Evolutionary conservation across 306 rosid species (phyloP), one percentile per base, ranked within the genome.

Genomic region (Psophocarpus tetragonolobus): DNA sequence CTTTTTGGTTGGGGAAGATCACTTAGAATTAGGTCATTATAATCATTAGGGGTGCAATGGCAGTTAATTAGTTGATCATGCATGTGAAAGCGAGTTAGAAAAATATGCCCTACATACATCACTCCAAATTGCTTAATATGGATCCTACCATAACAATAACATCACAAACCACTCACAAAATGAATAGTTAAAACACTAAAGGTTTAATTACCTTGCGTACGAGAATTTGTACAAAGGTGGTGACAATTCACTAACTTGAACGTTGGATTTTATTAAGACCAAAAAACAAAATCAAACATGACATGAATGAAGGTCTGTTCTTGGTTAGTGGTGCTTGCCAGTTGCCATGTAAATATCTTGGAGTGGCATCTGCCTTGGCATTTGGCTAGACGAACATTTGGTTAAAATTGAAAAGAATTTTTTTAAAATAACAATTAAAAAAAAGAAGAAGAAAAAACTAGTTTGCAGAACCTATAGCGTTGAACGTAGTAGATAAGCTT

Each of bases 401-500:
- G 74, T 58, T 75, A 17, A 61, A 85, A 77, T 81, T 27, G 27
- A 77, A 60, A 77, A 47, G 0, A 54, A 56, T 42, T 21, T 53
- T 42, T 15, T 15, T 2, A 4, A 17, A 48, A 12, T 5, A n/a
- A n/a, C n/a, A n/a, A n/a, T n/a, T n/a, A n/a, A n/a, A n/a, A 12
- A 23, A 54, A 7, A 26, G 8, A n/a, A 20, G 21, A 4, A 11
- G 0, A 69, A 15, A 32, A 62, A 45, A 77, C 2, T 1, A 29
- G 4, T 1, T 73, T 61, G n/a, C 6, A 73, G 26, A 83, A 83
- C 20, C 69, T 83, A 47, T 26, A 53, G 47, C 47, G 83, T 73
- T 83, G 75, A 73, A 73, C 63, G 24, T 78, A 60, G 71, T 39
- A 68, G 90, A 88, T 89, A 81, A 84, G 87, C 82, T 39, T 57